Base-by-base conservation (phyloP, 1,284 basidiomycete species). In the Heterobasidion occidentale region DNA sequence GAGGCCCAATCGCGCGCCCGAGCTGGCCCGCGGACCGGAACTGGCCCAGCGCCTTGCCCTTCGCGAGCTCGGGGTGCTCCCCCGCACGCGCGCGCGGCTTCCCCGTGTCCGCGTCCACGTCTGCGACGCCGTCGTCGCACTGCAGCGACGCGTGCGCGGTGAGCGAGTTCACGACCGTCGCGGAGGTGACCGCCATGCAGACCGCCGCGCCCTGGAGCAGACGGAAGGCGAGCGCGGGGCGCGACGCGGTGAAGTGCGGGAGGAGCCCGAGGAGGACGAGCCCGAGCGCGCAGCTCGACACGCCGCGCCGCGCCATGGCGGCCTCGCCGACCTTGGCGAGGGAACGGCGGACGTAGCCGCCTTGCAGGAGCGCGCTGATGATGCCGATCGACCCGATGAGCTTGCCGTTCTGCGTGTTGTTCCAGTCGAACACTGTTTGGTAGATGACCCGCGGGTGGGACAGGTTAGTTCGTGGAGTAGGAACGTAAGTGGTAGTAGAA, bases 1-100 rank as follows among this genome's bases (percentile, higher is more conserved):
- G 68, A 7, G 94, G 94, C 0, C 94, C 94, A 47, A 95, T 77
- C 5, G 94, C 94, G 57, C 94, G 80, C 3, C 94, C 94, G 46
- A 96, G 77, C 67, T 96, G 94, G 33, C 94, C 94, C 38, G 85
- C 81, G 9, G 91, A 94, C 57, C 94, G 81, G 72, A 95, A 95
- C 58, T 80, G 67, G 35, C 94, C 94, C 49, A 97, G 71, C 1
- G 91, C 91, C 62, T 81, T 80, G n/a, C 93, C 93, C 67, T 91
- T 93, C 2, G 85, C 83, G 36, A 92, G 77, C 58, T 84, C 73
- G 1, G 87, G 81, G 63, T 88, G 78, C 58, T 74, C 71, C 5
- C 69, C 60, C 14, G 34, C 49, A 5, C 17, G 4, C 42, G 3
- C 42, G 42, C 17, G 42, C 1, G 76, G 70, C 66, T 88, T 81